A percentile compares a stretch with the other conserved stretches of the same genome.
phyloP scores from a whole-genome alignment of 768 basidiomycete species.

The Mycena olivaceomarginata region DNA sequence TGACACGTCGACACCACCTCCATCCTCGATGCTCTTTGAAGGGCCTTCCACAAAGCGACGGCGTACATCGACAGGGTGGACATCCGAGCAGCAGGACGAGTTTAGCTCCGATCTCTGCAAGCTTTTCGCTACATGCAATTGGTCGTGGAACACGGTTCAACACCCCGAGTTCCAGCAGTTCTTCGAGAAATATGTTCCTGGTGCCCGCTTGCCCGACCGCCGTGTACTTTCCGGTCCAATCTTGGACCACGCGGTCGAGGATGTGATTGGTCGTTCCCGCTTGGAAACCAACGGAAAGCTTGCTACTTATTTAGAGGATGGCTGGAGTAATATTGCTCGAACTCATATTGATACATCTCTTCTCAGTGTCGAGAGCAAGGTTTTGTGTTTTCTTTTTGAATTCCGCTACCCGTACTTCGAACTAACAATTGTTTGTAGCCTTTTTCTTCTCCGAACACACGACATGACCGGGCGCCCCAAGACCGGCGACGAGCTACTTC shows the following conservation, averaged over 20 bases:
- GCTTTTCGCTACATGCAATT: not conserved
- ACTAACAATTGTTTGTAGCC: not conserved
- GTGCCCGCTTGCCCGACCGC: not conserved
- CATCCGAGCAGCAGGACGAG: not conserved
- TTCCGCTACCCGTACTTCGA: not conserved
- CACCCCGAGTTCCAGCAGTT: not conserved
- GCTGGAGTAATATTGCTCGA: not conserved
- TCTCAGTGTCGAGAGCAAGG: not conserved
- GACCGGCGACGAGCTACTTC: not conserved
- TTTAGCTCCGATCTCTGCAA: not conserved
- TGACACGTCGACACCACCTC: not conserved
- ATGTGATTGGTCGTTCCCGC: not conserved
- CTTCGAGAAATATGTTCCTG: not conserved
- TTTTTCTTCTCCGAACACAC: not conserved
- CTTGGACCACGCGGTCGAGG: not conserved
- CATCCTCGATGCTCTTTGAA: not conserved
- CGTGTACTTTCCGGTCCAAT: not conserved
- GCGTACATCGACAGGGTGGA: not conserved
- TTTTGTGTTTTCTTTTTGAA: not conserved
- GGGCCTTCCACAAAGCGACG: not conserved
- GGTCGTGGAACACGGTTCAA: not conserved
- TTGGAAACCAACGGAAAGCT: not conserved
- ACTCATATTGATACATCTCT: not conserved
- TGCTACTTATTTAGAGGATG: not conserved
- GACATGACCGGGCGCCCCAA: conserved; percentile 1